Percentiles rank a stretch among this genome's conserved stretches.
phyloP scores from a whole-genome alignment of 495 filamentous ascomycete species.

The Staphylotrichum longicolle region DNA sequence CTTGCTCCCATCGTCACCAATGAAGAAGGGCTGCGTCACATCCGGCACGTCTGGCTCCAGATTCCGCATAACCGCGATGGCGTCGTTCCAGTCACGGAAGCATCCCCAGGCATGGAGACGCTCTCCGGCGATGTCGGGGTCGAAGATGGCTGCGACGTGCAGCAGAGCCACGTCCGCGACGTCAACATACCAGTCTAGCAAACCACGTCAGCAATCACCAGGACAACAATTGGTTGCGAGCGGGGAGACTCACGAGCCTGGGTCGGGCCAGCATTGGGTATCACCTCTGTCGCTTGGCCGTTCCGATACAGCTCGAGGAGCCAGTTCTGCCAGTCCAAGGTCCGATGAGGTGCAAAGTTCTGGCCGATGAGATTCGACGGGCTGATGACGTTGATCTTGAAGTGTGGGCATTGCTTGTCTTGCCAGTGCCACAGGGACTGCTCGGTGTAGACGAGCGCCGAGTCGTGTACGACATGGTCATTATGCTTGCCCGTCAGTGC shows the following conservation, averaged over 20 bases:
- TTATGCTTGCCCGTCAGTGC: conserved; percentile 39
- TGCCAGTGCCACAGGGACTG: conserved; percentile 34
- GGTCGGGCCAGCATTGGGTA: background rate
- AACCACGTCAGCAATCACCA: background rate
- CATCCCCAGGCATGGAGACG: conserved; percentile 14
- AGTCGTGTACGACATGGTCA: conserved; percentile 27
- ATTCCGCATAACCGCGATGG: background rate
- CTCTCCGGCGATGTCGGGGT: conserved; percentile 6
- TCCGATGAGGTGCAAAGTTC: background rate
- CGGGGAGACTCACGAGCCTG: conserved; percentile 1
- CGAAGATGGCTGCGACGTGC: conserved; percentile 16
- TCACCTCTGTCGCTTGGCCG: background rate
- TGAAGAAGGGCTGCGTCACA: too few species aligned
- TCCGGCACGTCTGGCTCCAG: too few species aligned
- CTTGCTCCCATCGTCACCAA: too few species aligned
- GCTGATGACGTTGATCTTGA: conserved; percentile 8
- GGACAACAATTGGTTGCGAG: background rate
- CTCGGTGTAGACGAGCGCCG: conserved; percentile 44
- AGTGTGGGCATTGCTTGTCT: background rate
- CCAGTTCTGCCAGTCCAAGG: conserved; percentile 2
- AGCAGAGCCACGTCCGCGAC: conserved; percentile 20
- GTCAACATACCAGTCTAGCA: conserved; percentile 14
- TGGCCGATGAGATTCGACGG: conserved; percentile 7
- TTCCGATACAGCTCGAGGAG: background rate
- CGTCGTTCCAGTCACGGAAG: conserved; percentile 9